phyloP scores from a whole-genome alignment of 768 basidiomycete genomes.

The Boletus rubescentipes region DNA sequence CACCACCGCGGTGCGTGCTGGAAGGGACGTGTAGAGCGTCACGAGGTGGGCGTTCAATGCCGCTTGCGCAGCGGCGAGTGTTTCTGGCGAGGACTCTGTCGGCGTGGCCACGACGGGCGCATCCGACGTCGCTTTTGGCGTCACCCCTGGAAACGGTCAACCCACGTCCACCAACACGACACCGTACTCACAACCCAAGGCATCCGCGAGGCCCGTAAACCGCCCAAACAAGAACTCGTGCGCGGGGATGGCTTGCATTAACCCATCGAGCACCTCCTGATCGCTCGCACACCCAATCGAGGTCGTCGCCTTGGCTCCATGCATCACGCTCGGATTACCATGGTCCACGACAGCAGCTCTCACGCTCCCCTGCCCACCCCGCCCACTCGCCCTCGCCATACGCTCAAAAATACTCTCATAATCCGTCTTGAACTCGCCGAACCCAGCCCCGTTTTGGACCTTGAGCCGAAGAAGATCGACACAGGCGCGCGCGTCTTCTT shows the following conservation, averaged over 20 bases:
- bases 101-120: constrained; percentile 23
- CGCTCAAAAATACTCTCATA: constrained; percentile 88
- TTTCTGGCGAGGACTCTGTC: constrained; percentile 36
- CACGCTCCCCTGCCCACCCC: constrained; percentile 43
- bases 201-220: constrained; percentile 78
- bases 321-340: constrained; percentile 81
- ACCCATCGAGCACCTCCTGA: constrained; percentile 70
- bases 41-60: constrained; percentile 62
- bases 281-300: constrained; percentile 74
- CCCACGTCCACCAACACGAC: neutral
- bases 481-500: constrained; percentile 91
- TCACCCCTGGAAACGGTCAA: constrained; percentile 50
- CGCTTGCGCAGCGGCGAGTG: constrained; percentile 39
- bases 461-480: constrained; percentile 83
- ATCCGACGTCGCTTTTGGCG: constrained; percentile 50
- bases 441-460: constrained; percentile 70
- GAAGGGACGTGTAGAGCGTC: constrained; percentile 65
- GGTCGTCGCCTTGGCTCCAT: constrained; percentile 80
- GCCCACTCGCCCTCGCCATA: constrained; percentile 54
- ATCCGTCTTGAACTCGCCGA: constrained; percentile 85
- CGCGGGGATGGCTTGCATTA: constrained; percentile 54
- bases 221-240: constrained; percentile 87
- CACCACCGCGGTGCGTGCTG: constrained; percentile 76
- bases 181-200: constrained; percentile 68
- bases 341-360: constrained; percentile 78